These are phyloP conservation scores for Magnolia changhungtana DNA, from an alignment of 164 flowering plant species.

Conservation along the genomic window DNA sequence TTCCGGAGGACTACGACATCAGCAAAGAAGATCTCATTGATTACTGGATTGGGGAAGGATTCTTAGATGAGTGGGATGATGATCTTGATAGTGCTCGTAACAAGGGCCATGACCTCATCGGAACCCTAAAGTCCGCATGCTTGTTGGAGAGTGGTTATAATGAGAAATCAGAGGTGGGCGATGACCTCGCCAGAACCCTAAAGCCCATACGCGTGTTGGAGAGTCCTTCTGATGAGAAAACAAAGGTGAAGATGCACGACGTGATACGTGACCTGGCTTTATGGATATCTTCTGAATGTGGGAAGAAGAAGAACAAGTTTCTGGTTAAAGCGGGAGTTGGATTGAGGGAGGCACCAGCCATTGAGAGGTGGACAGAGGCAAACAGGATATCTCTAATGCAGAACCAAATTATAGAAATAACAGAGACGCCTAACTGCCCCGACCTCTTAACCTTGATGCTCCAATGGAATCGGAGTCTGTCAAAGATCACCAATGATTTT, in stretches of 20 bases:
- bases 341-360: not conserved
- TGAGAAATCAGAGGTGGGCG: too few relatives aligned
- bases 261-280: slow-evolving; percentile 12
- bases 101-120: slow-evolving; percentile 6
- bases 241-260: slow-evolving; percentile 13
- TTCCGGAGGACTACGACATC: slow-evolving; percentile 12
- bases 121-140: slow-evolving; percentile 12
- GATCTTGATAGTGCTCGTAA: slow-evolving; percentile 1
- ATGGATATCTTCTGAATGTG: slow-evolving; percentile 15
- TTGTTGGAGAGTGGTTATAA: slow-evolving; percentile 11
- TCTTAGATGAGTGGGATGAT: slow-evolving; percentile 5
- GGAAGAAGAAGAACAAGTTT: not conserved
- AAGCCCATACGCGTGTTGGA: slow-evolving; percentile 16
- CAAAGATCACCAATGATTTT: slow-evolving; percentile 1
- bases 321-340: slow-evolving; percentile 4
- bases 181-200: slow-evolving; percentile 2
- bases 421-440: slow-evolving; percentile 12
- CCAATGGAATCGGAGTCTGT: not conserved
- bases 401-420: not conserved
- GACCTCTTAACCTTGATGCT: slow-evolving; percentile 19
- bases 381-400: slow-evolving; percentile 14
- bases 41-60: slow-evolving; percentile 16
- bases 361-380: slow-evolving; percentile 11
- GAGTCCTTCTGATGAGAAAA: slow-evolving; percentile 8
- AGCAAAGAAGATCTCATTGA: slow-evolving; percentile 5